Percentiles rank a stretch among this genome's conserved stretches.
phyloP scores from a whole-genome alignment of 257 asterid genomes.

The Capsicum pubescens region DNA sequence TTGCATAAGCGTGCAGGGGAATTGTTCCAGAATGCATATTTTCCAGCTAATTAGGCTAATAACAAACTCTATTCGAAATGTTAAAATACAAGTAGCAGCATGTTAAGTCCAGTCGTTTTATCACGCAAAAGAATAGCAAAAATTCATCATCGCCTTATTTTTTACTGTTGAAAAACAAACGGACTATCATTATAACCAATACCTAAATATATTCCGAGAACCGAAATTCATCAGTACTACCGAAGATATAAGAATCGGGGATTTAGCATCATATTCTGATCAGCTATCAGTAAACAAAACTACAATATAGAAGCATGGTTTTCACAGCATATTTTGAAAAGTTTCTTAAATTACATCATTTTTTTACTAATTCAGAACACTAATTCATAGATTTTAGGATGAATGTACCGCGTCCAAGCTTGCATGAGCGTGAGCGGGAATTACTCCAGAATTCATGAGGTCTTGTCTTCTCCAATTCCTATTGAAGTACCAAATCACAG shows the following conservation, averaged over 20 bases:
- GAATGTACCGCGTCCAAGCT: background rate
- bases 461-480: conserved; percentile 10
- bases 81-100: background rate
- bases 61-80: background rate
- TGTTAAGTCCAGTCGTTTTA: background rate
- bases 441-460: background rate
- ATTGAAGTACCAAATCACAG: background rate
- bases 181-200: too few relatives aligned
- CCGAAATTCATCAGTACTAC: background rate
- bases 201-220: background rate
- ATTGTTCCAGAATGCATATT: background rate
- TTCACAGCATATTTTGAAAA: background rate
- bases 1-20: background rate
- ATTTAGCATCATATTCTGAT: conserved; percentile 17
- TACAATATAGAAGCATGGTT: background rate
- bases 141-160: too few relatives aligned
- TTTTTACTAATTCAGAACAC: background rate
- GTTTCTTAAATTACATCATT: background rate
- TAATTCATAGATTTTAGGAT: conserved; percentile 1
- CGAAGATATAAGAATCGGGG: background rate
- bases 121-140: background rate
- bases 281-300: background rate
- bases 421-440: background rate
- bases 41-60: background rate
- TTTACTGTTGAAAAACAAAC: too few relatives aligned